Evolutionary conservation across 2,329 filamentous ascomycete genomes (phyloP).

Genomic region (Colletotrichum phormii): DNA sequence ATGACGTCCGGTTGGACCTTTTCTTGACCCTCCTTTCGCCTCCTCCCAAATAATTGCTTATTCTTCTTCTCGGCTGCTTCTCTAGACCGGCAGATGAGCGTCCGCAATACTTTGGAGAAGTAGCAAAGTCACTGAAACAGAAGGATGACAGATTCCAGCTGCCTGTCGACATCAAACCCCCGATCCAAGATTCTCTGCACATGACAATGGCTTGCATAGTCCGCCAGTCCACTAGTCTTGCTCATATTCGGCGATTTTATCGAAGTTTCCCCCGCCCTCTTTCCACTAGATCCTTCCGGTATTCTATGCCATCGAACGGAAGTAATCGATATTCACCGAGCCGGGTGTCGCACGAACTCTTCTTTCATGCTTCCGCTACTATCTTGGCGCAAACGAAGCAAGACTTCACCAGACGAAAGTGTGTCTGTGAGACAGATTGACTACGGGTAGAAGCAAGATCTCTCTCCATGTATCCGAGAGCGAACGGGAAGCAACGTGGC

Average conservation of each 20-base stretch:
- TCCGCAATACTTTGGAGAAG: background rate
- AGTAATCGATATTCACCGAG: background rate
- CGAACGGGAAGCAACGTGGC: slow-evolving; percentile 22
- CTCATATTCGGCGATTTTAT: background rate
- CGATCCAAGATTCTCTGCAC: background rate
- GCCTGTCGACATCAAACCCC: background rate
- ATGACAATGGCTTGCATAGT: background rate
- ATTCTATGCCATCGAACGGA: background rate
- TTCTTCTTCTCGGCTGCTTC: background rate
- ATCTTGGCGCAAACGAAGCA: background rate
- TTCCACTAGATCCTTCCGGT: too few species aligned
- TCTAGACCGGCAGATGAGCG: slow-evolving; percentile 9
- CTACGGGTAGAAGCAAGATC: background rate
- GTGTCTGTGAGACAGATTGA: slow-evolving; percentile 1
- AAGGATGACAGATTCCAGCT: slow-evolving; percentile 4
- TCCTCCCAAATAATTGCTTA: background rate
- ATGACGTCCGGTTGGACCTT: slow-evolving; percentile 2
- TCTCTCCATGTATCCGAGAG: background rate
- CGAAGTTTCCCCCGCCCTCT: background rate
- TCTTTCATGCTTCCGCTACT: background rate
- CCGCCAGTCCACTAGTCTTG: background rate
- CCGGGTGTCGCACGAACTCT: background rate
- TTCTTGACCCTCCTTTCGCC: background rate
- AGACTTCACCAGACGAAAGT: background rate
- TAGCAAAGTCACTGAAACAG: slow-evolving; percentile 6